phyloP scores from a whole-genome alignment of 495 filamentous ascomycete genomes.

The Trichodelitschia bisporula region DNA sequence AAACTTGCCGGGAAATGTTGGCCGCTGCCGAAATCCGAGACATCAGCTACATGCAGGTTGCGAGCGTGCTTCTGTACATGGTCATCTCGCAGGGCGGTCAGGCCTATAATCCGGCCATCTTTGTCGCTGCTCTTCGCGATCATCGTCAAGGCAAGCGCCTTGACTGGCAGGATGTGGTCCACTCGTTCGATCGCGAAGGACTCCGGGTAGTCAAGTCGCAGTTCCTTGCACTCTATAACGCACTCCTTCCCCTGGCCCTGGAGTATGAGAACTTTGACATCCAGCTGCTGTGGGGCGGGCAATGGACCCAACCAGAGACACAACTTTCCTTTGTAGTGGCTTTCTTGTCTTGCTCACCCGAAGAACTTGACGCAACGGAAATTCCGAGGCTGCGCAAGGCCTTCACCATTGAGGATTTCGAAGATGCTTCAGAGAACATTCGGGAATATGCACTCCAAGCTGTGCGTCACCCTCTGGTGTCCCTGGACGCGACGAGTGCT shows the following conservation, averaged over 20 bases:
- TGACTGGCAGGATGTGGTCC: constrained; percentile 61
- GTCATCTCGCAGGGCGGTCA: constrained; percentile 38
- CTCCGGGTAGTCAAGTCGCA: constrained; percentile 51
- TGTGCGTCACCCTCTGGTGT: constrained; percentile 68
- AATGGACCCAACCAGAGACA: constrained; percentile 63
- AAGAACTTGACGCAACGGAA: constrained; percentile 54
- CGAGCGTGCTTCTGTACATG: constrained; percentile 62
- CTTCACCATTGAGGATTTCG: constrained; percentile 54
- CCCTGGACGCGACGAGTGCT: constrained; percentile 53
- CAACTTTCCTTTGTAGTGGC: constrained; percentile 78
- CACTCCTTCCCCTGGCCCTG: constrained; percentile 40
- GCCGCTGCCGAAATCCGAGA: constrained; percentile 38
- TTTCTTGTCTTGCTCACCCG: constrained; percentile 40
- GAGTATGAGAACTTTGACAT: constrained; percentile 42
- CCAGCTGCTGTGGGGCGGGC: constrained; percentile 71
- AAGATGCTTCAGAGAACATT: constrained; percentile 41
- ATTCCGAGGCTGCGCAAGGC: constrained; percentile 59
- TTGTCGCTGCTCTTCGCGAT: constrained; percentile 36
- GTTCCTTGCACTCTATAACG: constrained; percentile 55
- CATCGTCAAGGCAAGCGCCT: constrained; percentile 33
- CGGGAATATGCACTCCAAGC: constrained; percentile 47
- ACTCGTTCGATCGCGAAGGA: constrained; percentile 58
- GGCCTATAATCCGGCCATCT: constrained; percentile 45
- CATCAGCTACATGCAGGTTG: constrained; percentile 60
- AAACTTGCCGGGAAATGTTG: constrained; percentile 35